Conservation (phyloP, 2,329 filamentous ascomycete genomes). For the Claviceps capensis region DNA sequence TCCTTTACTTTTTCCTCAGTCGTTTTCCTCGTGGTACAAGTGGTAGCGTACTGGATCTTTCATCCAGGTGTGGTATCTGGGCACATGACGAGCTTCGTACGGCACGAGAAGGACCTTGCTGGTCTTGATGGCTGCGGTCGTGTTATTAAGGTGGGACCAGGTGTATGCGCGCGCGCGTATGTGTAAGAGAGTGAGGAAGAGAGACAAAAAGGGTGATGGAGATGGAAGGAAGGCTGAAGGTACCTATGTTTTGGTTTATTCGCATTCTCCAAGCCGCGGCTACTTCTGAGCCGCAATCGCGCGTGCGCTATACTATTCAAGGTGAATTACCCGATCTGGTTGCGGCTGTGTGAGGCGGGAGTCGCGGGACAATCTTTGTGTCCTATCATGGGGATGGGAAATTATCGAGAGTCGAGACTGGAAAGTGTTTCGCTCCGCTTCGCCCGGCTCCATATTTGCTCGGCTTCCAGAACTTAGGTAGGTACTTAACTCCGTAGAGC, state of each 20-base stretch:
- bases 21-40: not conserved
- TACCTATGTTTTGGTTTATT: slow-evolving; percentile 31
- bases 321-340: not conserved
- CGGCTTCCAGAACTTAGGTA: not conserved
- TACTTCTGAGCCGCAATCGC: not conserved
- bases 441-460: not conserved
- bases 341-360: not conserved
- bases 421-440: not conserved
- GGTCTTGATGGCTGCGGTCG: slow-evolving; percentile 48
- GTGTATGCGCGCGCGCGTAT: no score
- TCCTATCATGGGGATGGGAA: not conserved
- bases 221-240: not conserved
- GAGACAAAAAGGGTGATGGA: not conserved
- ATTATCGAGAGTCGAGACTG: not conserved
- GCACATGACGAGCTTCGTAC: slow-evolving; percentile 70
- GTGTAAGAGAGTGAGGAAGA: not conserved
- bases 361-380: not conserved
- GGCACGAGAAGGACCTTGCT: slow-evolving; percentile 62
- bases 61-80: slow-evolving; percentile 84
- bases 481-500: no score
- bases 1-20: not conserved
- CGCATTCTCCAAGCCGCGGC: slow-evolving; percentile 20
- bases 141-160: not conserved
- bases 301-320: not conserved
- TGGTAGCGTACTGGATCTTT: slow-evolving; percentile 46